Percentiles rank a stretch among this genome's conserved stretches.
Conservation (phyloP, 2,329 filamentous ascomycete species). For the Graphilbum ipis-grandicollis region DNA sequence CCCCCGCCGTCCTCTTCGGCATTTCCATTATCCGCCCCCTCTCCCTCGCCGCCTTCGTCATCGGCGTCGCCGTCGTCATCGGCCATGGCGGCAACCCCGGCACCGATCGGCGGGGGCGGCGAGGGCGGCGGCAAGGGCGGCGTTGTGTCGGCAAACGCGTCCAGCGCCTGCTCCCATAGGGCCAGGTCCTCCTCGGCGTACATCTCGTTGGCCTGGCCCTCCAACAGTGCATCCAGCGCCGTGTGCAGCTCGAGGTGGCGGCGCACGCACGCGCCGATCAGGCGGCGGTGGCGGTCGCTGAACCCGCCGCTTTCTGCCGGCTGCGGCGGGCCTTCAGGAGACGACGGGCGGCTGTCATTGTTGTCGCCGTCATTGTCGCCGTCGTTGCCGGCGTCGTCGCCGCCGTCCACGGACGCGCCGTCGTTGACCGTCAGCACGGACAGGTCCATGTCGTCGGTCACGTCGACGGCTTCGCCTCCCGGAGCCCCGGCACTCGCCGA, state of each 20-base stretch:
- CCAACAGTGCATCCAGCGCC: constrained; percentile 4
- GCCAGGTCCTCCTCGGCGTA: constrained; percentile 5
- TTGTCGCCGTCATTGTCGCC: background rate
- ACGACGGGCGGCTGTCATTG: background rate
- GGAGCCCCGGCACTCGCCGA: no score
- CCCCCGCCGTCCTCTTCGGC: background rate
- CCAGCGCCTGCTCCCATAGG: constrained; percentile 5
- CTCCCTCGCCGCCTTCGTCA: no score
- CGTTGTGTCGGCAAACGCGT: background rate
- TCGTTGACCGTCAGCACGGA: no score
- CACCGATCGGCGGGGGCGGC: background rate
- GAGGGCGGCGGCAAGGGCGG: background rate
- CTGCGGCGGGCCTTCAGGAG: no score
- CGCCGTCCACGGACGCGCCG: no score
- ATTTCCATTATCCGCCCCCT: no score
- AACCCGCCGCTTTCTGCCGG: constrained; percentile 1
- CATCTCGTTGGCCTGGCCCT: constrained; percentile 5
- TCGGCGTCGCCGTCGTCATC: background rate
- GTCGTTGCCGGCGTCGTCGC: background rate
- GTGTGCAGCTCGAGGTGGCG: constrained; percentile 9
- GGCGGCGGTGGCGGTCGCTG: constrained; percentile 2
- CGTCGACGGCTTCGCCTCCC: no score
- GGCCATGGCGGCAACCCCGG: background rate
- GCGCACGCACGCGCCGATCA: constrained; percentile 7
- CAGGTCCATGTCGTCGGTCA: no score